phyloP scores from a whole-genome alignment of 306 rosid genomes.

The Rubus parviflorus region DNA sequence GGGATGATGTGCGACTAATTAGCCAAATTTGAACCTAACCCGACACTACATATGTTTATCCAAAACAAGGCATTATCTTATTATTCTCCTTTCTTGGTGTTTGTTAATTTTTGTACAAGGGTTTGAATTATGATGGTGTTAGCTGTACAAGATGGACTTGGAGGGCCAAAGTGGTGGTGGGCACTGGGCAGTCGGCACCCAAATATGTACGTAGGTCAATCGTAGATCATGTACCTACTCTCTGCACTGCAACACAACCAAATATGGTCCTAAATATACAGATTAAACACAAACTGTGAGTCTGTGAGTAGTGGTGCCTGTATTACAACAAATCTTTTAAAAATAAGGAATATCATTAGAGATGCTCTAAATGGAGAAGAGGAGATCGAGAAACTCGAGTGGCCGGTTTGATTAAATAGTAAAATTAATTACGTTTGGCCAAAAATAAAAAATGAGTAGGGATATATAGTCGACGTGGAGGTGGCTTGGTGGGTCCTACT shows the following conservation, averaged over 20 bases:
- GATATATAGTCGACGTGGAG: background rate
- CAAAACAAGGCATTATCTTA: background rate
- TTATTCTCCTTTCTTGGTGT: background rate
- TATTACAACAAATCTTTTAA: no score
- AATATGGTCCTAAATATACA: background rate
- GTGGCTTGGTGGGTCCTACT: background rate
- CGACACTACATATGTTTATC: background rate
- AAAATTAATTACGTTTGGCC: background rate
- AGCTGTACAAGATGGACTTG: slow-evolving; percentile 17
- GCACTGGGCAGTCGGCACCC: slow-evolving; percentile 5
- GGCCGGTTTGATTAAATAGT: no score
- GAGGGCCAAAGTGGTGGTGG: background rate
- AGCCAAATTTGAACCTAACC: background rate
- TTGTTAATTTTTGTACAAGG: background rate
- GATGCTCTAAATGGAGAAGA: no score
- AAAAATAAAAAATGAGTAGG: background rate
- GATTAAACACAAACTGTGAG: background rate
- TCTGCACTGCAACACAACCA: background rate
- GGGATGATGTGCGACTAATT: slow-evolving; percentile 2
- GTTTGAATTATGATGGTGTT: slow-evolving; percentile 11
- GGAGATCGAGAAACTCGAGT: no score
- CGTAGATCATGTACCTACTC: background rate
- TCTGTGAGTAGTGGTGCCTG: background rate
- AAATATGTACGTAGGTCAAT: background rate
- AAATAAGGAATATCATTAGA: no score